Evolutionary conservation across 257 asterid genomes (phyloP), one percentile per base, ranked within the genome.

Genomic region (Solanum tarijense): DNA sequence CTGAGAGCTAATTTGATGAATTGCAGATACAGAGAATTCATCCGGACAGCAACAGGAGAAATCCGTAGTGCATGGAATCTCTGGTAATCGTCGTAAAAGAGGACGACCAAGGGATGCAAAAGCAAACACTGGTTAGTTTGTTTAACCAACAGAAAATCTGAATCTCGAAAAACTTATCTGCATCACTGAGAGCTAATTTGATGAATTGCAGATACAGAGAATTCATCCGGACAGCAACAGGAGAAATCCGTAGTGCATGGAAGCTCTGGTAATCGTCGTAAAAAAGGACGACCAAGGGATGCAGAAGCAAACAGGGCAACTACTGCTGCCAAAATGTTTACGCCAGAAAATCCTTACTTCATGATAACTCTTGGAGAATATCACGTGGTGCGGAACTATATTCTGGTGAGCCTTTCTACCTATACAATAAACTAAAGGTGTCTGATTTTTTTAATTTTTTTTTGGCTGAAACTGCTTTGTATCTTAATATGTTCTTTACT

Each of bases 321-420:
- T 31, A 13, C 23, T 20, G 75, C 85, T 83, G 83, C 83, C 66
- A 83, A 68, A 23, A 41, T 38, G 34, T 46, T 46, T 18, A 6
- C 25, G 34, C 69, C 72, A 7, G 34, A 27, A 12, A 48, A 76
- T 71, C 84, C 87, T 78, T 89, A 68, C 74, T 68, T 68, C 36
- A 12, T 66, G 73, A 12, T 25, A 12, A 46, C 23, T 69, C 20
- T 87, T 38, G 60, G 43, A 84, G 7, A 27, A 6, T 68, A 76
- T 84, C 39, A 48, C 60, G 23, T 87, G 6, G 7, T 10, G 14
- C 27, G 60, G 52, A 3, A n/a, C 16, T 20, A 7, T 46, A 6
- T 66, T 36, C 5, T 89, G 89, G 91, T 89, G 81, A 89, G 89
- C 21, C 43, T 74, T 84, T 89, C 9, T 87, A 20, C 60, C 58